Conservation (phyloP, 108 stramenopile genomes). For the Nitzschia putrida region DNA sequence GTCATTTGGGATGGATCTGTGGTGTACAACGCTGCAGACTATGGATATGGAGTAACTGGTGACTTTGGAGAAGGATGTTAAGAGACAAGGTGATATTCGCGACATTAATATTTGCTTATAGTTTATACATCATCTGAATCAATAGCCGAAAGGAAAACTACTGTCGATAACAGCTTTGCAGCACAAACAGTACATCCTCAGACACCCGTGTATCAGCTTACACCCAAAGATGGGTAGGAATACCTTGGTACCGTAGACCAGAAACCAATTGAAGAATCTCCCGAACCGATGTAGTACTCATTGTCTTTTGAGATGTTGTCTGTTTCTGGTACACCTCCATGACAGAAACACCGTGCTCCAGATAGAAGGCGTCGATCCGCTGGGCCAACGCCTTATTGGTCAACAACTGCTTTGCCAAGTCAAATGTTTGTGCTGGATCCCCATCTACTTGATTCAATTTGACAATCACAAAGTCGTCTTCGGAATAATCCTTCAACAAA, state of each 20-base stretch:
- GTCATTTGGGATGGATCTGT: slow-evolving; percentile 9
- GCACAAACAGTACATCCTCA: no score
- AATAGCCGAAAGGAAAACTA: no score
- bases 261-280: slow-evolving; percentile 1
- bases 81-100: no score
- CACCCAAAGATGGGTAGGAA: slow-evolving; percentile 8
- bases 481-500: background rate
- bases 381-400: background rate
- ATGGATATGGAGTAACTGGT: slow-evolving; percentile 6
- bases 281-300: background rate
- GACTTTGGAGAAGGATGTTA: slow-evolving; percentile 17
- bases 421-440: background rate
- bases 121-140: no score
- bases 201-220: no score
- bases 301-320: background rate
- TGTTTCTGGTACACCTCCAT: background rate
- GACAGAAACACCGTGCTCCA: background rate
- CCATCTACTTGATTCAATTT: background rate
- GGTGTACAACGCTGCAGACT: slow-evolving; percentile 5
- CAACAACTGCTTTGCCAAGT: background rate
- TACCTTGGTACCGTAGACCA: slow-evolving; percentile 5
- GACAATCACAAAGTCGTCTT: slow-evolving; percentile 6
- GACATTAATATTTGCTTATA: no score
- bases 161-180: no score
- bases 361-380: background rate